Percentiles rank a stretch among this genome's conserved stretches.
Evolutionary conservation across 805 yeast species (phyloP).

Genomic region (Saccharomycopsis sp.): DNA sequence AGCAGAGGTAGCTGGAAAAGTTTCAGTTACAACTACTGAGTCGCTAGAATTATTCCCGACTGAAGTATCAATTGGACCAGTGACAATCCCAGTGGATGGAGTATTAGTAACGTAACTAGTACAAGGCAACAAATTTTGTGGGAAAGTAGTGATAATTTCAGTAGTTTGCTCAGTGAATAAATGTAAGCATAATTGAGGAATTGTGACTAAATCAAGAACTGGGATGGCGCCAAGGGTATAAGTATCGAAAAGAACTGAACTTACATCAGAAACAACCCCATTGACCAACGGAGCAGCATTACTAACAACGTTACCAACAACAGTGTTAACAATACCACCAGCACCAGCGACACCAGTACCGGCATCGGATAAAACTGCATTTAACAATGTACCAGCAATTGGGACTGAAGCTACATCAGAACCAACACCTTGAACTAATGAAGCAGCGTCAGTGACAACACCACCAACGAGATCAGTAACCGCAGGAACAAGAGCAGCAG

Average conservation of each 20-base stretch:
- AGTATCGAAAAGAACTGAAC: constrained; percentile 8
- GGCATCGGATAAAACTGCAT: constrained; percentile 1
- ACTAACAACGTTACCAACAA: constrained; percentile 6
- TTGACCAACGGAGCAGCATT: constrained; percentile 1
- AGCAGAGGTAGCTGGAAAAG: constrained; percentile 6
- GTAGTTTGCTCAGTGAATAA: constrained; percentile 12
- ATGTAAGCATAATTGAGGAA: constrained; percentile 8
- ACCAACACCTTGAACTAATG: neutral
- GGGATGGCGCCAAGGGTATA: constrained; percentile 9
- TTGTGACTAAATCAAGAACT: constrained; percentile 7
- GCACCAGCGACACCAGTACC: constrained; percentile 8
- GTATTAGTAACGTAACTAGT: neutral
- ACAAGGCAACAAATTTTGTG: constrained; percentile 11
- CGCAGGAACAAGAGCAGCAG: constrained; percentile 5
- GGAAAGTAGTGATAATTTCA: constrained; percentile 5
- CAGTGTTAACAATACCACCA: constrained; percentile 2
- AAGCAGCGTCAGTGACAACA: constrained; percentile 6
- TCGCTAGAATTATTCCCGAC: neutral
- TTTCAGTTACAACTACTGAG: neutral
- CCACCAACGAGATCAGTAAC: constrained; percentile 4
- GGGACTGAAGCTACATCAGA: neutral
- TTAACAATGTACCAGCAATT: constrained; percentile 3
- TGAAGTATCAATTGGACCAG: neutral
- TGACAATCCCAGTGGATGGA: neutral
- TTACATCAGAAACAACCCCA: constrained; percentile 5